phyloP scores from a whole-genome alignment of 345 rosid genomes.

The Aquilaria malaccensis region DNA sequence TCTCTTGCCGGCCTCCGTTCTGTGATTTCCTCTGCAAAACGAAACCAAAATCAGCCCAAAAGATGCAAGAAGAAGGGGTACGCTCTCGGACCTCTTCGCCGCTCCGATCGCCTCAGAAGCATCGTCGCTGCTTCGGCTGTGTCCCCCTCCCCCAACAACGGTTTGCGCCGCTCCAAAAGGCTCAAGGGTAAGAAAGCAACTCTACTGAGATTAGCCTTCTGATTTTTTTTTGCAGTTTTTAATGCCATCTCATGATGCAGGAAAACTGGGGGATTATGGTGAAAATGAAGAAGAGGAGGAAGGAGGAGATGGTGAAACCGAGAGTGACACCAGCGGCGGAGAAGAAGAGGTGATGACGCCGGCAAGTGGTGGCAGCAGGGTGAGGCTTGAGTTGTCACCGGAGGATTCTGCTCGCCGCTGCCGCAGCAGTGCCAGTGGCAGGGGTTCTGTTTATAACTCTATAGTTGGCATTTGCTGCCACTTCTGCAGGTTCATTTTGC shows the following conservation, averaged over 20 bases:
- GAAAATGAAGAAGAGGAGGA: not conserved
- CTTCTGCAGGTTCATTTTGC: constrained; percentile 34
- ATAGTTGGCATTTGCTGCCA: constrained; percentile 37
- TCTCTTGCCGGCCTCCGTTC: constrained; percentile 24
- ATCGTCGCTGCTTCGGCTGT: not conserved
- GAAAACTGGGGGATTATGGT: not conserved
- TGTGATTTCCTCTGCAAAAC: constrained; percentile 15
- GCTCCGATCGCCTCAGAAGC: constrained; percentile 21
- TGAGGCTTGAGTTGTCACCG: constrained; percentile 14
- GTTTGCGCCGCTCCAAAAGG: constrained; percentile 18
- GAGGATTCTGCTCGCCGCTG: constrained; percentile 35
- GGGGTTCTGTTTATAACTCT: constrained; percentile 28
- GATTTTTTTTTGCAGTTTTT: no score
- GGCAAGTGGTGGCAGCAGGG: constrained; percentile 13
- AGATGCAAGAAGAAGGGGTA: constrained; percentile 7
- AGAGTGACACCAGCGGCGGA: not conserved
- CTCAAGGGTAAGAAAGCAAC: not conserved
- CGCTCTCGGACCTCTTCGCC: constrained; percentile 18
- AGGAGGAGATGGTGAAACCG: not conserved
- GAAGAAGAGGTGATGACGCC: constrained; percentile 9
- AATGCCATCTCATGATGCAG: not conserved
- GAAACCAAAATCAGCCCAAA: constrained; percentile 4
- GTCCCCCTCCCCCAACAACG: not conserved
- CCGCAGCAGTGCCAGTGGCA: constrained; percentile 28
- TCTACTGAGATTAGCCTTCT: no score